Conservation (phyloP, 2,329 filamentous ascomycete genomes). For the Aspergillus pseudonomiae region DNA sequence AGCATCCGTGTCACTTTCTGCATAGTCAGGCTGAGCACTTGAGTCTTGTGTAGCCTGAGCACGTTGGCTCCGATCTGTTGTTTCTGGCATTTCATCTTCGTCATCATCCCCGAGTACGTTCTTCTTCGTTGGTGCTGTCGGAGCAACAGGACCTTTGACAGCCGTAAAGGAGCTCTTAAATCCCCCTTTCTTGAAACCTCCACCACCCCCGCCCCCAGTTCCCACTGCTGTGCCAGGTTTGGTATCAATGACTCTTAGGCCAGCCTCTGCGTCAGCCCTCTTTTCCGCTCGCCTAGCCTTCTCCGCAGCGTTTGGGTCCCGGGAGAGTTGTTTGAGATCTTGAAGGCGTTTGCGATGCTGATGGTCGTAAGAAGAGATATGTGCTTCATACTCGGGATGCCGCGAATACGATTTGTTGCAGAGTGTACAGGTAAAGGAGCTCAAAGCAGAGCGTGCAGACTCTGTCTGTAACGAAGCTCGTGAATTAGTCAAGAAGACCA, state of each 20-base stretch:
- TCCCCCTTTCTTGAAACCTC: constrained; percentile 75
- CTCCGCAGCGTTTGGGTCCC: constrained; percentile 47
- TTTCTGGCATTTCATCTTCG: constrained; percentile 30
- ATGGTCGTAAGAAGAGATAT: constrained; percentile 93
- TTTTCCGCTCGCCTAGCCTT: constrained; percentile 46
- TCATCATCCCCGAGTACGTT: constrained; percentile 49
- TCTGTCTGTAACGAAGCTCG: constrained; percentile 48
- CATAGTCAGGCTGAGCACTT: constrained; percentile 46
- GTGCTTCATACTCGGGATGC: constrained; percentile 94
- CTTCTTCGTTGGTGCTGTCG: constrained; percentile 38
- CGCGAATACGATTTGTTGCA: constrained; percentile 94
- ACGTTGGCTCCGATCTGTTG: constrained; percentile 14
- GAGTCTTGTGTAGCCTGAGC: constrained; percentile 6
- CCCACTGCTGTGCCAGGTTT: constrained; percentile 24
- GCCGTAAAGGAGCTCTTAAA: constrained; percentile 77
- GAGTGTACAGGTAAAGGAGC: constrained; percentile 80
- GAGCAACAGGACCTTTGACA: constrained; percentile 43
- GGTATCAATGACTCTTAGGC: constrained; percentile 41
- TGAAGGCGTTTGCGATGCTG: constrained; percentile 75
- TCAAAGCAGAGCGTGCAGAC: constrained; percentile 73
- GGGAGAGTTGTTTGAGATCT: constrained; percentile 50
- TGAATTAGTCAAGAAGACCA: not conserved
- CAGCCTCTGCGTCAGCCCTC: constrained; percentile 47
- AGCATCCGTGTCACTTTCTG: constrained; percentile 72
- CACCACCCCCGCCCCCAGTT: constrained; percentile 27